phyloP scores from a whole-genome alignment of 352 stramenopile species.

The Pseudoperonospora humuli region DNA sequence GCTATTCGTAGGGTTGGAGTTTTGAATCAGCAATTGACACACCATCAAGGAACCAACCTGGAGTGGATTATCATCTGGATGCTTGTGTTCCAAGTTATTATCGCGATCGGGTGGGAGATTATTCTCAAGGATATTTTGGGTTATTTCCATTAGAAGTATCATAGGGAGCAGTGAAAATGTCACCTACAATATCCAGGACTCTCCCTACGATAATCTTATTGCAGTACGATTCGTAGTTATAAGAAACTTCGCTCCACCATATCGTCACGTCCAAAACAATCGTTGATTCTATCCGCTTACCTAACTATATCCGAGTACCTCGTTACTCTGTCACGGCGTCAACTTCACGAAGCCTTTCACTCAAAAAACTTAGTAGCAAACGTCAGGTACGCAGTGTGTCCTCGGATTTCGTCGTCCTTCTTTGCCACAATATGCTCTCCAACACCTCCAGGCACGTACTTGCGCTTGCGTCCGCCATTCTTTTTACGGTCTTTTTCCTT shows the following conservation, averaged over 20 bases:
- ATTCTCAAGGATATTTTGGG: conserved; percentile 74
- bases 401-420: conserved; percentile 80
- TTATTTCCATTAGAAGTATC: conserved; percentile 43
- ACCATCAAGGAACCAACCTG: conserved; percentile 82
- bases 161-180: too few relatives aligned
- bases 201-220: too few relatives aligned
- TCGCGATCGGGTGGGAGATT: conserved; percentile 79
- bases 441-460: conserved; percentile 36
- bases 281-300: conserved; percentile 22
- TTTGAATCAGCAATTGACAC: conserved; percentile 84
- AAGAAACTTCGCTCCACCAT: too few relatives aligned
- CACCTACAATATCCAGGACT: too few relatives aligned
- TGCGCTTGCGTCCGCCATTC: conserved; percentile 39
- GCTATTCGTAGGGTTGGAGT: conserved; percentile 69
- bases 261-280: too few relatives aligned
- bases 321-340: not conserved
- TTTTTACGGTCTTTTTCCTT: conserved; percentile 24
- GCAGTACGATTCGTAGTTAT: too few relatives aligned
- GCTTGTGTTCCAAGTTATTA: conserved; percentile 81
- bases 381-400: conserved; percentile 82
- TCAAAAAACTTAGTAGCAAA: conserved; percentile 82
- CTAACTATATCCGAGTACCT: conserved; percentile 20
- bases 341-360: conserved; percentile 11
- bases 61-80: conserved; percentile 94
- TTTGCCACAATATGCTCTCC: conserved; percentile 71